These are phyloP conservation scores for Symbiodinium pilosum DNA, from an alignment of 73 alveolate species.

Conservation along the genomic window DNA sequence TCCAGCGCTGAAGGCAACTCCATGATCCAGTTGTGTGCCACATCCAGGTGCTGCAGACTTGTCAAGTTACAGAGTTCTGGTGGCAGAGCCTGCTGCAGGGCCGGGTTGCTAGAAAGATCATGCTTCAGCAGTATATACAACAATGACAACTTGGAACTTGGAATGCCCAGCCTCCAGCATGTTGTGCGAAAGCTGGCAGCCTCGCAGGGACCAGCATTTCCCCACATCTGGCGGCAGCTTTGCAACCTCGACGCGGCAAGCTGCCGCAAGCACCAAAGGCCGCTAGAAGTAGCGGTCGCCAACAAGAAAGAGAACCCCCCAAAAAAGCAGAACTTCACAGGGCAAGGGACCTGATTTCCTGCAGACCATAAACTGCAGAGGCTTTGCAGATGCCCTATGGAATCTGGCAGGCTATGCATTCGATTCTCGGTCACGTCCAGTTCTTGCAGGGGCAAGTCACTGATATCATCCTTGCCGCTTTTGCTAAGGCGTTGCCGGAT, in stretches of 20 bases:
- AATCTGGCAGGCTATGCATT: neutral
- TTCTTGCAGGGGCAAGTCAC: neutral
- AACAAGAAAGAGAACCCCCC: too few relatives aligned
- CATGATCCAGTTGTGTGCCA: constrained; percentile 59
- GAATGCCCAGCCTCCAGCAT: constrained; percentile 33
- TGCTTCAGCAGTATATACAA: too few relatives aligned
- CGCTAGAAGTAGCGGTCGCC: too few relatives aligned
- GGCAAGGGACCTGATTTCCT: neutral
- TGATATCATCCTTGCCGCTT: neutral
- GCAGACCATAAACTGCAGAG: neutral
- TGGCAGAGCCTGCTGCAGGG: neutral
- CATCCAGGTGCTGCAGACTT: constrained; percentile 32
- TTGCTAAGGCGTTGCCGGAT: too few relatives aligned
- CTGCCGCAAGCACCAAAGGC: too few relatives aligned
- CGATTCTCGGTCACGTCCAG: neutral
- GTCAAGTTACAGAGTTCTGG: neutral
- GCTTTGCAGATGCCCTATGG: neutral
- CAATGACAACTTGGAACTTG: too few relatives aligned
- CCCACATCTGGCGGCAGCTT: constrained; percentile 18
- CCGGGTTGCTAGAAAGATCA: too few relatives aligned
- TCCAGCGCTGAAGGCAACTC: constrained; percentile 26
- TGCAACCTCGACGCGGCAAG: neutral
- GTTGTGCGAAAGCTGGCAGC: constrained; percentile 62
- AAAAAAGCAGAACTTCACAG: too few relatives aligned
- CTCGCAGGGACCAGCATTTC: neutral